Evolutionary conservation across 2,329 filamentous ascomycete species (phyloP), one percentile per base, ranked within the genome.

Genomic region (Talaromyces albobiverticillius): DNA sequence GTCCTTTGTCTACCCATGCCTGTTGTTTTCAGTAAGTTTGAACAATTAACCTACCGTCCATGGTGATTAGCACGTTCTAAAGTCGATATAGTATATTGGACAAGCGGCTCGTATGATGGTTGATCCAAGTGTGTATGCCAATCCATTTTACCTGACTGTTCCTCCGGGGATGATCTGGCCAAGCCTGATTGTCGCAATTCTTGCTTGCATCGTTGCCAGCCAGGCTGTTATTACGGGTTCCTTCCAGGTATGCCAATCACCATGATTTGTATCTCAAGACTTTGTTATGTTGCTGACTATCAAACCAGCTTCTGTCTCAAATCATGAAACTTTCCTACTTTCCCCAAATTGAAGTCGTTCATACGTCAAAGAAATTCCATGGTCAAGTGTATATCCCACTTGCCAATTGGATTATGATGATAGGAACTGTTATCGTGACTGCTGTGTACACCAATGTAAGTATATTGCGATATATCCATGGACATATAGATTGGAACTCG

Each of bases 151-250:
- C 72, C 82, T 87, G 59, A 80, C 83, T 0, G 82, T 84, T 0
- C 87, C 87, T 0, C 82, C 82, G 0, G 86, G 86, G 3, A 85
- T 82, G 63, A 75, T 90, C 20, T 88, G 87, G 62, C 85, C 85
- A 4, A 82, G 80, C 52, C 72, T 92, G 25, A 77, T 91, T 3
- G 71, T 90, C 46, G 86, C 87, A 0, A 79, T 90, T 8, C 71
- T 66, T 9, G 63, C 64, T 4, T 62, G 58, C 23, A 83, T 91
- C 60, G 87, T 92, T 10, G 88, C 88, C 0, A 88, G 84, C 3
- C 88, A 92, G 60, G 88, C 88, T 9, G 86, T 91, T 72, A 90
- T 91, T 48, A 91, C 88, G 0, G 84, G 82, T 7, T 84, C 85
- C 0, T 91, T 91, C 59, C 87, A 89, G 69, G 75, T 82, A 66